Conservation (phyloP, 306 rosid species). For the Trifolium subterraneum region DNA sequence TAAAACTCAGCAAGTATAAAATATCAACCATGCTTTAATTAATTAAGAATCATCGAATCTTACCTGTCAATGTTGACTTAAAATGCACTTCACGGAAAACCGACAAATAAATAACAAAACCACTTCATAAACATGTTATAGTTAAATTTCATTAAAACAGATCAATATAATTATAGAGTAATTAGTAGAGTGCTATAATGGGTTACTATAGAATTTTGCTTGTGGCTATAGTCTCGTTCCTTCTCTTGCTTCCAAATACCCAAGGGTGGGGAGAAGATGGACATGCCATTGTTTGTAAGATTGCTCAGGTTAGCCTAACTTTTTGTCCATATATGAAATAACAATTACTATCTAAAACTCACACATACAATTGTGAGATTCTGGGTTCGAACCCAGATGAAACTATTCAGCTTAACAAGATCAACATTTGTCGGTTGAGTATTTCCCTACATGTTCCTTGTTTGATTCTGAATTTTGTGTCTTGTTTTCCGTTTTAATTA, state of each 20-base stretch:
- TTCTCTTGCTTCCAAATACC: conserved; percentile 54
- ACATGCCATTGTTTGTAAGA: conserved; percentile 65
- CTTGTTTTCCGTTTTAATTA: not conserved
- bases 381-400: too few species aligned
- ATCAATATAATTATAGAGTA: not conserved
- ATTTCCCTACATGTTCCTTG: too few species aligned
- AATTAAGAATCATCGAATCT: not conserved
- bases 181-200: conserved; percentile 37
- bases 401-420: too few species aligned
- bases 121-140: not conserved
- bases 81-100: not conserved
- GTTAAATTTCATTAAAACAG: not conserved
- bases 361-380: too few species aligned
- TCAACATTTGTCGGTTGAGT: too few species aligned
- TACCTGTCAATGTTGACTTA: conserved; percentile 1
- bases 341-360: too few species aligned
- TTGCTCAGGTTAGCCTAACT: conserved; percentile 66
- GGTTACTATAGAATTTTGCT: conserved; percentile 31
- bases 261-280: conserved; percentile 83
- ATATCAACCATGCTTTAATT: not conserved
- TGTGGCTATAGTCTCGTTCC: conserved; percentile 33
- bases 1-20: not conserved
- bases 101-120: too few species aligned
- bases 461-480: not conserved
- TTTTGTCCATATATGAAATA: too few species aligned